phyloP scores from a whole-genome alignment of 495 filamentous ascomycete genomes.

The Hypoxylon crocopeplum region DNA sequence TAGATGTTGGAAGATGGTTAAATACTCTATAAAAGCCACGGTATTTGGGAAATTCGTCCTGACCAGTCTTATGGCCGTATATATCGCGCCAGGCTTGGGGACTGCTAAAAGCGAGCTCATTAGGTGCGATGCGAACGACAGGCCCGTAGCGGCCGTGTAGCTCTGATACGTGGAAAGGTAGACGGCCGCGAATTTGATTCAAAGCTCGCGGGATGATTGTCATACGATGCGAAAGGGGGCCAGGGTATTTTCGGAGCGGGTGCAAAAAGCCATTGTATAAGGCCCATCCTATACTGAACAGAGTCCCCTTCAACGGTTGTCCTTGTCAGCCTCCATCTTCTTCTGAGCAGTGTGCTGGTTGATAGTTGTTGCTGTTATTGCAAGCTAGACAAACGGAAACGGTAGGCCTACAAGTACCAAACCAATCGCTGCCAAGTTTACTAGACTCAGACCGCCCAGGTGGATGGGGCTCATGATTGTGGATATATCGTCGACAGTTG shows the following conservation, averaged over 20 bases:
- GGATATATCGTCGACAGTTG: too few species aligned
- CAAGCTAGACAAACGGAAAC: too few species aligned
- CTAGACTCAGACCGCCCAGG: too few species aligned
- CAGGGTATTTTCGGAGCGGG: conserved; percentile 51
- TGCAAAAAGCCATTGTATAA: conserved; percentile 53
- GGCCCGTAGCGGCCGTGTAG: conserved; percentile 54
- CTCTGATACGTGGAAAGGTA: conserved; percentile 43
- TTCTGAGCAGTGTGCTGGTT: too few species aligned
- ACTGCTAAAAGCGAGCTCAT: conserved; percentile 52
- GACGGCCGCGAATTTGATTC: conserved; percentile 23
- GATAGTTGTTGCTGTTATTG: too few species aligned
- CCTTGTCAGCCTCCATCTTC: conserved; percentile 42
- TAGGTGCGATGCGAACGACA: conserved; percentile 53
- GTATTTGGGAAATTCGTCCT: conserved; percentile 37
- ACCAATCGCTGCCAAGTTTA: too few species aligned
- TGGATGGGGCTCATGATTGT: too few species aligned
- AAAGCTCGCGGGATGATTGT: conserved; percentile 31
- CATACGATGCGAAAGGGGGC: conserved; percentile 42
- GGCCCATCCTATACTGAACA: too few species aligned
- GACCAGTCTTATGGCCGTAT: conserved; percentile 39
- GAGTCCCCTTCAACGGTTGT: too few species aligned
- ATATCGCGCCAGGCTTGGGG: conserved; percentile 58
- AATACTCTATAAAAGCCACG: conserved; percentile 35
- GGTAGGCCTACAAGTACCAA: too few species aligned
- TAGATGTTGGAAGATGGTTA: conserved; percentile 24